A percentile compares a stretch with the other conserved stretches of the same genome.
phyloP scores from a whole-genome alignment of 768 basidiomycete species.

The Wakefieldia striispora region DNA sequence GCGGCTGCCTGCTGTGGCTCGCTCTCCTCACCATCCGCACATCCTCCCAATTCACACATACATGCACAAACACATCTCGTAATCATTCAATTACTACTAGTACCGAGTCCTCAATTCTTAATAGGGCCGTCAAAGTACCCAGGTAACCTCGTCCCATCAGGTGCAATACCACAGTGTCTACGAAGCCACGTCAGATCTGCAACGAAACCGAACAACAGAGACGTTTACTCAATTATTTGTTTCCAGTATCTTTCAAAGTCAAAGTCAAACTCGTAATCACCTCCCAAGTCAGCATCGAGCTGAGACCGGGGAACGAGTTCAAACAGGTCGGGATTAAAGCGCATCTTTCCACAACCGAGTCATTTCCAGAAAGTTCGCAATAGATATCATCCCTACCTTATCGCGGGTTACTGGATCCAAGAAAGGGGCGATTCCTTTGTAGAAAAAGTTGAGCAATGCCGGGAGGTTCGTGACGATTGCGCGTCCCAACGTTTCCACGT shows the following conservation, averaged over 20 bases:
- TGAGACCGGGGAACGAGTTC: slow-evolving; percentile 75
- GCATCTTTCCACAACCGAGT: slow-evolving; percentile 53
- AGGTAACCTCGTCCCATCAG: slow-evolving; percentile 49
- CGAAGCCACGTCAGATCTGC: slow-evolving; percentile 1
- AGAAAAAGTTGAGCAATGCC: slow-evolving; percentile 68
- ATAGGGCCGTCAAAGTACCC: slow-evolving; percentile 32
- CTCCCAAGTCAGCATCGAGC: slow-evolving; percentile 82
- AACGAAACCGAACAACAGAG: background rate
- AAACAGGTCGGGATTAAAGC: slow-evolving; percentile 80
- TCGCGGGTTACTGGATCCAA: slow-evolving; percentile 86
- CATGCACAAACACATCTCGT: slow-evolving; percentile 23
- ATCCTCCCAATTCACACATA: slow-evolving; percentile 9
- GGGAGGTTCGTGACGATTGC: slow-evolving; percentile 84
- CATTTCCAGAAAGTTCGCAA: background rate
- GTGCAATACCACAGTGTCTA: slow-evolving; percentile 56
- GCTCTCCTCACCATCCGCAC: background rate
- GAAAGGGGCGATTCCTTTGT: slow-evolving; percentile 83
- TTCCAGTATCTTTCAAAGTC: slow-evolving; percentile 77
- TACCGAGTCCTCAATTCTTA: background rate
- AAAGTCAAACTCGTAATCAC: slow-evolving; percentile 70
- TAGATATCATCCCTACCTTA: slow-evolving; percentile 48
- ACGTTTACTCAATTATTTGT: slow-evolving; percentile 64
- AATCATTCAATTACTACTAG: too few relatives aligned
- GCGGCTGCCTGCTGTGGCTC: slow-evolving; percentile 21
- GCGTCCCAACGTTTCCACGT: slow-evolving; percentile 83